Evolutionary conservation across 176 grass and related monocot species (phyloP), one percentile per base, ranked within the genome.

Genomic region (Lolium perenne): DNA sequence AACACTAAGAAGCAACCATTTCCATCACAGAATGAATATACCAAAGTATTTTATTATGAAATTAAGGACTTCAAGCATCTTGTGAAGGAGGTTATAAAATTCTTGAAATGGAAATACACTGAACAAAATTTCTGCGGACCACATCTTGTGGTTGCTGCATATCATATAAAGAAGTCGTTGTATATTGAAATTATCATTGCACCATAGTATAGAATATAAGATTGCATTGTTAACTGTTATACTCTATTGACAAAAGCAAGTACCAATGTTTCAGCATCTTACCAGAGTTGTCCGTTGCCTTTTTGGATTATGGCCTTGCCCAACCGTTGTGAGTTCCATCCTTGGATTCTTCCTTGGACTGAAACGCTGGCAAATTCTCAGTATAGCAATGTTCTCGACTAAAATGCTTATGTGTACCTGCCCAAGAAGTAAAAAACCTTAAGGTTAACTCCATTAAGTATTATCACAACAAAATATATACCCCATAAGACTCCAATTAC

Each of bases 321-420:
- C 67, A 71, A 71, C 67, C 43, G 67, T 71, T 45, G 67, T 45
- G 17, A n/a, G 38, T 71, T 71, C 67, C 35, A 69, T 69, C 65
- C 35, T 69, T 40, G 65, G 65, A 69, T 69, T 69, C 66, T 70
- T 70, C 66, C 66, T 41, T 70, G 66, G 66, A 41, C 66, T 41
- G 66, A 71, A 71, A 71, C 40, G 4, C 67, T 71, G 67, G 67
- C 18, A 71, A 43, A 71, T 45, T 71, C 38, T 11, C 67, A 71
- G 38, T 71, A 43, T 71, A 71, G 38, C 67, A 45, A 11, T 71
- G 38, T 71, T 71, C 67, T 43, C 1, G 3, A 71, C 67, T 71
- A 16, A 71, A 71, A 71, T 71, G 38, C 67, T 71, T 71, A n/a
- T 71, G 38, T 71, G 67, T 43, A 71, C 67, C 67, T 71, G 38